Evolutionary conservation across 1,139 yeast genomes (phyloP), one percentile per base, ranked within the genome.

Genomic region (Diutina siamensis): DNA sequence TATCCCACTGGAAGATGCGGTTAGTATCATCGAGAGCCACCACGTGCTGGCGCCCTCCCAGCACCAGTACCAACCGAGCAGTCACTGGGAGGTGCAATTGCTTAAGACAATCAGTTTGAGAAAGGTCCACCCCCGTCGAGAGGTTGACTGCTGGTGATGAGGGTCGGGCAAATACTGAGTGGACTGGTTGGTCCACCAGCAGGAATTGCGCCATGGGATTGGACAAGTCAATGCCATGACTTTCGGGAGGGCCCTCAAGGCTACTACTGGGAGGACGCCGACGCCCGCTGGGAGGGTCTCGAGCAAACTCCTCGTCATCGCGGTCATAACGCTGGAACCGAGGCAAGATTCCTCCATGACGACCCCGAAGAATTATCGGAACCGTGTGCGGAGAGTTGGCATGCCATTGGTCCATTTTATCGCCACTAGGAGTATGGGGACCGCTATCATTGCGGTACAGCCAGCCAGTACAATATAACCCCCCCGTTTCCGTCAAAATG

Each of bases 31-130:
- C 85, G 45, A 83, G 59, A 0, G 82, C 92, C 12, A 83, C 60
- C 44, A 83, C 70, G 57, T 81, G 89, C 40, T 74, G 68, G 49
- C 94, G 61, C 0, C 94, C 94, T 40, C 84, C 72, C 50, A 20
- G 44, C 42, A 13, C 48, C 48, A 3, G 56, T 45, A 13, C 19
- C 22, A 7, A 46, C 47, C 9, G 53, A 27, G 48, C 48, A 9
- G 44, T 28, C 2, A 45, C 52, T 1, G 70, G 70, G 9, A 64
- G 50, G 9, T 50, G 48, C 18, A 65, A 50, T 45, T 58, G 57
- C 10, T 66, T 59, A 19, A 70, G 52, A 10, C n/a, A 9, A 19
- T 31, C 22, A 44, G 20, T 17, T 18, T 19, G 47, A 49, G 20
- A 47, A 40, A 13, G 49, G 35, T 35, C 35, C n/a, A n/a, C n/a